Base-by-base conservation (phyloP, 2,329 filamentous ascomycete genomes). In the Tolypocladium amazonense region DNA sequence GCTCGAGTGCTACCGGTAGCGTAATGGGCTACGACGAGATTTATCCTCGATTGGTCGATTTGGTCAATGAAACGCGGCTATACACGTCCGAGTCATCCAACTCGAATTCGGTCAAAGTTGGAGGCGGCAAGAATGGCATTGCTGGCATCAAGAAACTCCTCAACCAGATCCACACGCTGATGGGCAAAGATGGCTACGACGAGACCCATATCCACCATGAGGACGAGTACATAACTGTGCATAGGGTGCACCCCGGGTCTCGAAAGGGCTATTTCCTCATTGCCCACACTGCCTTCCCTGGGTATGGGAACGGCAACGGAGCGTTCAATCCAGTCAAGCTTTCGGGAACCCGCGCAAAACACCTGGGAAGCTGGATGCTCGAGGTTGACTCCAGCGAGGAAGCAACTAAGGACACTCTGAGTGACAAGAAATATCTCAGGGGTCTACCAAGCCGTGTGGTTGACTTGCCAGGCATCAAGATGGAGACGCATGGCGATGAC, bases 21-120 rank as follows among this genome's bases (percentile, higher is more conserved):
- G 94, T 97, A 56, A 96, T 97, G 86, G 94, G 94, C 1, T 97
- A 96, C 68, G 94, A 99, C 70, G 94, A 99, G 73, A 86, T 97
- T 62, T 99, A 97, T 67, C 94, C 94, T 1, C 87, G 88, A 66
- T 81, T 97, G 59, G 85, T 99, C n/a, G 92, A 99, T 67, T 82
- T 99, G 20, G 94, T 99, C 20, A 85, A 90, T 58, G 94, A 99
- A 73, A 95, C 84, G 30, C 83, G 94, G 39, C 77, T 88, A 2
- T 99, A 99, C 73, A 84, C 85, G 0, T 94, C 91, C 0, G 80
- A 85, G 60, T 92, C 87, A 45, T 95, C 91, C 2, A 80, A 78
- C 11, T 69, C 71, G 3, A 72, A 72, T 11, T 78, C 81, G 2
- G 79, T 92, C 65, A 83, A 87, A 63, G 75, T 86, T 50, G 86